Evolutionary conservation across 2,329 filamentous ascomycete genomes (phyloP).

Genomic region (Monosporascus sp.): DNA sequence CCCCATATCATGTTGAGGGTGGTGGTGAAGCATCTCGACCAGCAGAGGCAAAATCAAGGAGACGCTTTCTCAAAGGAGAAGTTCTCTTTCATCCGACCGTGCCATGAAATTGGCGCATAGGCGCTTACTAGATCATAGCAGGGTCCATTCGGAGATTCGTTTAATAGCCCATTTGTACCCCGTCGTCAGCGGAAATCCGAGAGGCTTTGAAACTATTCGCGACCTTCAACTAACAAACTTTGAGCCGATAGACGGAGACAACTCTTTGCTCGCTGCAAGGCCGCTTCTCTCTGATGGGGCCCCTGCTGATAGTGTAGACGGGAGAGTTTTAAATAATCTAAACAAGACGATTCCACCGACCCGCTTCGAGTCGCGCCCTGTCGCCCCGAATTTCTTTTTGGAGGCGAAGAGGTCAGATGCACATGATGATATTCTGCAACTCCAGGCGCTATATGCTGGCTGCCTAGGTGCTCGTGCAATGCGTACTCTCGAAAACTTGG

Average conservation of each 20-base stretch:
- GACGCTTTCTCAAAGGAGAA: background rate
- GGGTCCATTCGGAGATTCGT: background rate
- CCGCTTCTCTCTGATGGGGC: background rate
- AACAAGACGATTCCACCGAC: background rate
- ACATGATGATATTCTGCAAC: background rate
- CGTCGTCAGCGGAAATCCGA: background rate
- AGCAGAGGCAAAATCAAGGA: background rate
- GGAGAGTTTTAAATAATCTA: background rate
- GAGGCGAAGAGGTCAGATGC: background rate
- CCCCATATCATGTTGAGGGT: background rate
- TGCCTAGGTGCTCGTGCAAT: no score
- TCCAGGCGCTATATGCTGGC: no score
- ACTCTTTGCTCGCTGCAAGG: background rate
- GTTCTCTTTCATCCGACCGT: background rate
- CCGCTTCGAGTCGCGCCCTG: background rate
- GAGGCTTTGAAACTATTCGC: background rate
- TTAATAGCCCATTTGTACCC: background rate
- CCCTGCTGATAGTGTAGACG: background rate
- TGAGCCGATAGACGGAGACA: background rate
- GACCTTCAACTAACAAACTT: background rate
- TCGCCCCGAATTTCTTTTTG: background rate
- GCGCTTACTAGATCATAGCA: background rate
- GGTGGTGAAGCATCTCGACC: background rate
- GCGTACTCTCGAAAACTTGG: no score
- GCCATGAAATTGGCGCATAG: background rate